These are phyloP conservation scores for Daldinia concentrica DNA, from an alignment of 495 filamentous ascomycete genomes.

Conservation along the genomic window DNA sequence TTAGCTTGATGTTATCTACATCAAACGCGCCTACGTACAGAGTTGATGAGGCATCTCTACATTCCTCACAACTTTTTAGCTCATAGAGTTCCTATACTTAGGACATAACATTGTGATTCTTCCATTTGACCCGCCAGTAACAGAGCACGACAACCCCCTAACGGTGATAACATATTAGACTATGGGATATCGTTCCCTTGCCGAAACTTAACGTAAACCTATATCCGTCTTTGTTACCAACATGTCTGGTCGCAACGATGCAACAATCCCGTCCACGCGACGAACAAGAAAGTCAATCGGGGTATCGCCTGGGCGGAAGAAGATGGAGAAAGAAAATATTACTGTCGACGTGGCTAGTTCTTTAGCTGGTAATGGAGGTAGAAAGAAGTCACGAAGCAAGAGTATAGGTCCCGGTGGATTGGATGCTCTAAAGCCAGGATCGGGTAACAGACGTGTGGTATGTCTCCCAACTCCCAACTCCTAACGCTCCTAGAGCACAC, in stretches of 20 bases:
- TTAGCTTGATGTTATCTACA: slow-evolving; percentile 6
- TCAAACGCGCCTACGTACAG: neutral
- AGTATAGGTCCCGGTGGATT: slow-evolving; percentile 92
- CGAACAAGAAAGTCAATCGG: slow-evolving; percentile 83
- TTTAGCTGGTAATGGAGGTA: slow-evolving; percentile 52
- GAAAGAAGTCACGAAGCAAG: slow-evolving; percentile 89
- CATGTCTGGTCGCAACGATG: slow-evolving; percentile 60
- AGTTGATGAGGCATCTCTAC: slow-evolving; percentile 4
- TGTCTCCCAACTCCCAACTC: slow-evolving; percentile 28
- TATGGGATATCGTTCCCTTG: slow-evolving; percentile 9
- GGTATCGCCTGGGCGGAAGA: slow-evolving; percentile 63
- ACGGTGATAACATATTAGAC: slow-evolving; percentile 1
- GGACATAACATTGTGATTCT: slow-evolving; percentile 2
- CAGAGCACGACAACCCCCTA: neutral
- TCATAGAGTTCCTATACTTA: neutral
- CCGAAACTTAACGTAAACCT: slow-evolving; percentile 5
- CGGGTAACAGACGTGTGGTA: slow-evolving; percentile 86
- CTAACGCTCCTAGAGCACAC: slow-evolving; percentile 23
- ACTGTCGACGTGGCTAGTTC: slow-evolving; percentile 65
- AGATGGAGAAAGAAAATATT: slow-evolving; percentile 75
- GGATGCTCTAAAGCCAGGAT: slow-evolving; percentile 78
- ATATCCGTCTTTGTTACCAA: slow-evolving; percentile 19
- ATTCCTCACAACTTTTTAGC: neutral
- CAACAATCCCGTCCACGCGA: slow-evolving; percentile 61
- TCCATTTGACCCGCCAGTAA: neutral